phyloP scores from a whole-genome alignment of 352 stramenopile species.

The Phytophthora pinifolia region DNA sequence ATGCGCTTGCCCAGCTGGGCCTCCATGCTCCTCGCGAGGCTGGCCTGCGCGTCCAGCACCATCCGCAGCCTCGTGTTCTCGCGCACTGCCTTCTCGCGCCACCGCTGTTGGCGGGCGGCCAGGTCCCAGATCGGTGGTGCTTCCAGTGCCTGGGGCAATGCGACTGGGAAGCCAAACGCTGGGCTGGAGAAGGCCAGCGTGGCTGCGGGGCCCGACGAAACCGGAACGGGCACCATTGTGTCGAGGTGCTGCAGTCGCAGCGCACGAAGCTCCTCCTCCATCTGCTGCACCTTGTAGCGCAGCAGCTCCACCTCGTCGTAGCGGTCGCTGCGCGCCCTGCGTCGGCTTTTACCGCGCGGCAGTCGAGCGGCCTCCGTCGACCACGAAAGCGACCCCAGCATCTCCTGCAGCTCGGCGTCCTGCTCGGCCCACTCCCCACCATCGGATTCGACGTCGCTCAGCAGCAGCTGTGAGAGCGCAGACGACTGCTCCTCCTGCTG shows the following conservation, averaged over 20 bases:
- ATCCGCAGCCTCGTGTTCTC: slow-evolving; percentile 34
- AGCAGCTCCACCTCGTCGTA: slow-evolving; percentile 36
- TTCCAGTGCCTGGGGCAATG: slow-evolving; percentile 5
- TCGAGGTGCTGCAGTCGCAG: slow-evolving; percentile 21
- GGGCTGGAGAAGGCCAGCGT: slow-evolving; percentile 22
- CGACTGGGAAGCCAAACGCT: slow-evolving; percentile 18
- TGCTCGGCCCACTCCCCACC: slow-evolving; percentile 2
- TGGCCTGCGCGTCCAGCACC: slow-evolving; percentile 34
- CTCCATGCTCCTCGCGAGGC: slow-evolving; percentile 31
- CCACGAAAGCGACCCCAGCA: slow-evolving; percentile 22
- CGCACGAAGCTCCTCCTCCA: slow-evolving; percentile 31
- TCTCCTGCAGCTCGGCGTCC: slow-evolving; percentile 19
- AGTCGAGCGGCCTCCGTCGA: neutral
- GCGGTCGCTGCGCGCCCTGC: slow-evolving; percentile 32
- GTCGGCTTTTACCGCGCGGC: slow-evolving; percentile 12
- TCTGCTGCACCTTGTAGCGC: slow-evolving; percentile 33
- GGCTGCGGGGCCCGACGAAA: slow-evolving; percentile 12
- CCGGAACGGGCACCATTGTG: slow-evolving; percentile 8
- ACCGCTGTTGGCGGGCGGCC: slow-evolving; percentile 23
- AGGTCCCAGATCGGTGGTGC: slow-evolving; percentile 24
- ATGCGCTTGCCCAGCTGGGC: slow-evolving; percentile 24
- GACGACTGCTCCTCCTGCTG: slow-evolving; percentile 4
- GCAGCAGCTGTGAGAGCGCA: slow-evolving; percentile 14
- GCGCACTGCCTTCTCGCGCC: slow-evolving; percentile 24
- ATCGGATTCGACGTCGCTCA: slow-evolving; percentile 16